phyloP scores from a whole-genome alignment of 1,284 basidiomycete species.

The Cryptococcus sp. region DNA sequence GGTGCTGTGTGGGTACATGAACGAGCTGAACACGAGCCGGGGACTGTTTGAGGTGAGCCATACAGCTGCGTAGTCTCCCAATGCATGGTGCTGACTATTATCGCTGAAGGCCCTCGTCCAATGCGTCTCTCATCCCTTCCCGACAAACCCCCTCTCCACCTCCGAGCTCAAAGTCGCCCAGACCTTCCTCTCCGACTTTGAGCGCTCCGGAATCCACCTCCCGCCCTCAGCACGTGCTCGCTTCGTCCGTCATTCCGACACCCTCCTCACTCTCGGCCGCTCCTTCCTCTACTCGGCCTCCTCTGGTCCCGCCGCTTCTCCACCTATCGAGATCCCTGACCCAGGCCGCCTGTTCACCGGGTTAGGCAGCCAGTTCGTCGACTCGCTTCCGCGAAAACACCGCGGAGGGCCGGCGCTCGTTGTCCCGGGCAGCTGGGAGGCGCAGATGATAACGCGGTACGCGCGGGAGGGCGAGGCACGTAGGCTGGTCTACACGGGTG shows the following conservation, averaged over 20 bases:
- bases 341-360: constrained; percentile 33
- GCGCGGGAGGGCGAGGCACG: constrained; percentile 77
- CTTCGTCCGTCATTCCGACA: constrained; percentile 87
- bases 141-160: constrained; percentile 30
- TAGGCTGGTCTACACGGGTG: constrained; percentile 70
- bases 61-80: background rate
- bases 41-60: constrained; percentile 74
- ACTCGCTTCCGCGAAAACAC: constrained; percentile 53
- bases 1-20: constrained; percentile 93
- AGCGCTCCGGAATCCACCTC: constrained; percentile 91
- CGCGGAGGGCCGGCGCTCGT: constrained; percentile 56
- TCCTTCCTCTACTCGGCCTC: constrained; percentile 70
- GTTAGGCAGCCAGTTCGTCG: constrained; percentile 40
- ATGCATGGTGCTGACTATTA: constrained; percentile 3
- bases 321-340: constrained; percentile 40
- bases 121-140: constrained; percentile 39
- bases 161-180: constrained; percentile 67
- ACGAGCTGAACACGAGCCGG: constrained; percentile 90
- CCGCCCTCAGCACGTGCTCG: constrained; percentile 68
- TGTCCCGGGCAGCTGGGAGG: constrained; percentile 80
- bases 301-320: constrained; percentile 23
- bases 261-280: constrained; percentile 82
- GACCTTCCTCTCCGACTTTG: constrained; percentile 94
- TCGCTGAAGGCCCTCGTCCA: constrained; percentile 37
- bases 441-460: constrained; percentile 85